A percentile compares a stretch with the other conserved stretches of the same genome.
Evolutionary conservation across 805 yeast species (phyloP).

Genomic region (Candida sithepensis): DNA sequence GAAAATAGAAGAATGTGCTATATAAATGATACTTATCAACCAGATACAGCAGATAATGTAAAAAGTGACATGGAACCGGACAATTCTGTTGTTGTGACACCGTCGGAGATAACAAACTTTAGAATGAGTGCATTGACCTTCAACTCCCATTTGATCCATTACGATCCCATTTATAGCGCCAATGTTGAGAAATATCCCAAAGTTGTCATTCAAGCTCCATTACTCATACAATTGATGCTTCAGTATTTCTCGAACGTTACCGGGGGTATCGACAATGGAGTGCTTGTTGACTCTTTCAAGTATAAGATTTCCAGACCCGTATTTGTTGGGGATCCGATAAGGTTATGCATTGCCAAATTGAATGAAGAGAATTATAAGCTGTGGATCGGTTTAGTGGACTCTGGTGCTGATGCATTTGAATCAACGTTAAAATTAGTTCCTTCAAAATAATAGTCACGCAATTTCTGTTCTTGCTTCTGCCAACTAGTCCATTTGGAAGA

Average conservation of each 20-base stretch:
- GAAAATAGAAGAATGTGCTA: slow-evolving; percentile 66
- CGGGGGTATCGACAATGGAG: slow-evolving; percentile 4
- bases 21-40: slow-evolving; percentile 38
- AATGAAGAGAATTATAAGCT: slow-evolving; percentile 15
- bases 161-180: slow-evolving; percentile 52
- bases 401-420: slow-evolving; percentile 15
- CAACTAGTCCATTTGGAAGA: slow-evolving; percentile 42
- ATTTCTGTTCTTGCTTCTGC: slow-evolving; percentile 28
- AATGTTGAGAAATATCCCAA: slow-evolving; percentile 56
- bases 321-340: slow-evolving; percentile 37
- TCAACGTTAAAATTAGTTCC: slow-evolving; percentile 9
- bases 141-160: slow-evolving; percentile 84
- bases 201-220: slow-evolving; percentile 77
- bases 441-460: slow-evolving; percentile 7
- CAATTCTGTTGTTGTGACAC: slow-evolving; percentile 28
- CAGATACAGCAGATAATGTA: background rate
- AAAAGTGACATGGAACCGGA: slow-evolving; percentile 14
- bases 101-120: slow-evolving; percentile 44
- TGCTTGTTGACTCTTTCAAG: slow-evolving; percentile 30
- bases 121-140: slow-evolving; percentile 73
- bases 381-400: slow-evolving; percentile 24
- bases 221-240: slow-evolving; percentile 57
- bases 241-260: slow-evolving; percentile 36
- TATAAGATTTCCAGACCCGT: slow-evolving; percentile 52
- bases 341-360: slow-evolving; percentile 19